Evolutionary conservation across 441 rosid genomes (phyloP).

Genomic region (Eutrema salsugineum): DNA sequence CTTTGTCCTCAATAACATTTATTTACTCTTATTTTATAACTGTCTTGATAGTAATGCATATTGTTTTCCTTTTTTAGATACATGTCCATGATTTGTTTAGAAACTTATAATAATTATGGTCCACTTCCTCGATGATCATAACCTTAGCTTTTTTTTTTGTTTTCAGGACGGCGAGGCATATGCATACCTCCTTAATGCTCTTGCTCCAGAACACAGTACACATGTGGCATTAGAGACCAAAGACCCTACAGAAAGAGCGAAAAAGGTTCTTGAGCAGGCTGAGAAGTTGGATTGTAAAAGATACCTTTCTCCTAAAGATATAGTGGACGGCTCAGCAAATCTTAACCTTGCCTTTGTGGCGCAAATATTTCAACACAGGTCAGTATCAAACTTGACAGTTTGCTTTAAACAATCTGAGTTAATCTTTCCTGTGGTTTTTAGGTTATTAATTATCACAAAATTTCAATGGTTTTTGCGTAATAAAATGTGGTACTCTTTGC

Average conservation of each 20-base stretch:
- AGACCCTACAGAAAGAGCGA: slow-evolving; percentile 82
- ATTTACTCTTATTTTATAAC: not conserved
- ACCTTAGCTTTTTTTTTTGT: slow-evolving; percentile 4
- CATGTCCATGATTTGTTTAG: not conserved
- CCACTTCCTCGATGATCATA: not conserved
- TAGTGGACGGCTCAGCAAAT: slow-evolving; percentile 94
- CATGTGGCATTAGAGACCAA: slow-evolving; percentile 44
- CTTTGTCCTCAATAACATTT: slow-evolving; percentile 2
- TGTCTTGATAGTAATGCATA: not conserved
- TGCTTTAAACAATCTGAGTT: not conserved
- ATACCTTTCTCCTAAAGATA: slow-evolving; percentile 84
- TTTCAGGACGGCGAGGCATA: slow-evolving; percentile 97
- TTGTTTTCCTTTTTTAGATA: not conserved
- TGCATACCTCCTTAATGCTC: slow-evolving; percentile 87
- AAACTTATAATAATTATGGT: not conserved
- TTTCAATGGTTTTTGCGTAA: not conserved
- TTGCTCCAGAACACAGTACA: slow-evolving; percentile 88
- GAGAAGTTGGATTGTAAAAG: slow-evolving; percentile 91
- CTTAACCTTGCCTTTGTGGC: slow-evolving; percentile 99
- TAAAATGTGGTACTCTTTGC: not conserved
- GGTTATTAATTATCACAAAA: not conserved
- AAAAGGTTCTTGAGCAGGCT: slow-evolving; percentile 81
- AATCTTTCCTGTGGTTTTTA: not conserved
- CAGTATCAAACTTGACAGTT: slow-evolving; percentile 12
- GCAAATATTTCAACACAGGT: slow-evolving; percentile 95